Base-by-base conservation (phyloP, 2,329 filamentous ascomycete species). In the Apiospora marii region DNA sequence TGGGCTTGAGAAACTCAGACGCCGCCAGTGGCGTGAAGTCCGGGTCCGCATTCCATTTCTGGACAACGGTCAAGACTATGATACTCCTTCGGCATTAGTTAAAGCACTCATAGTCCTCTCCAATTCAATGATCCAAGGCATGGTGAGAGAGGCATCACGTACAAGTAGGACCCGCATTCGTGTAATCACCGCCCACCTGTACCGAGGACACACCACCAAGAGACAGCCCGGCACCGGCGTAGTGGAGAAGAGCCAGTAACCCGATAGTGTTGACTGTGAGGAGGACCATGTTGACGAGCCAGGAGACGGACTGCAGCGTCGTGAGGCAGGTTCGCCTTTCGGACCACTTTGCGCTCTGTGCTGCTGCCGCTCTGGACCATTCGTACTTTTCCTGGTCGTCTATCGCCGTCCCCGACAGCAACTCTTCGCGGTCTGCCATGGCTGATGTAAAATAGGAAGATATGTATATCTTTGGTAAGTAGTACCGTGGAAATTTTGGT, bases 11-110 rank as follows among this genome's bases (percentile, higher is more conserved):
- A 76, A 83, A 83, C 73, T 82, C 80, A 41, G 80, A 79, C 24
- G 80, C 78, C 76, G 83, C 81, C 72, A 76, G 78, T n/a, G 81
- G 82, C 44, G 80, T 80, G 71, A 81, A 83, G 1, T 78, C 78
- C 44, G 77, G 77, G 74, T 83, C 82, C 58, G 79, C 78, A 30
- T 80, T 73, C 74, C 82, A 83, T 53, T 77, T 80, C n/a, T 74
- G 74, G 67, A 83, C 76, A 69, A 78, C 76, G 46, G 80, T 80
- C 22, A 75, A 74, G 73, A 83, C 79, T 82, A 68, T 14, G 1
- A n/a, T 41, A 13, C 24, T 6, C 8, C 24, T 30, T 13, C 1
- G 5, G 7, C 3, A 58, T 58, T 37, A 61, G 30, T 12, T 3
- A 7, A 61, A 61, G 3, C 7, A 5, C 8, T 10, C 16, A 5